Evolutionary conservation across 2,329 filamentous ascomycete genomes (phyloP).

Genomic region (Stromatinia cepivora): DNA sequence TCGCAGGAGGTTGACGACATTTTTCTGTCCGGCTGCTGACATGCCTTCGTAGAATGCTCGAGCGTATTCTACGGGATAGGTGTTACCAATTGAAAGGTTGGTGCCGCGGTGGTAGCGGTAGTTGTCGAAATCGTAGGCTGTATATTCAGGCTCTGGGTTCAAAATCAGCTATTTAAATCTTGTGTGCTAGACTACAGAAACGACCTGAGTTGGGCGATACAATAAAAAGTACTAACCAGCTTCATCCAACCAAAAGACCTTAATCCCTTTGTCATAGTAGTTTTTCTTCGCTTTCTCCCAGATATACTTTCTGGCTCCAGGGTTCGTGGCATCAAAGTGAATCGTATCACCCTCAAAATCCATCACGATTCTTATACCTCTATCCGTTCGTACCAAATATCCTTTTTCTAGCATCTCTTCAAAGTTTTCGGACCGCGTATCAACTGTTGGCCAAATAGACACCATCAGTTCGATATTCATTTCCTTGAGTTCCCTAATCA

Average conservation of each 20-base stretch:
- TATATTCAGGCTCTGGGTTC: constrained; percentile 61
- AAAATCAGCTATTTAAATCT: neutral
- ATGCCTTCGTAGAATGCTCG: constrained; percentile 61
- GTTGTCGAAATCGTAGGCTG: constrained; percentile 64
- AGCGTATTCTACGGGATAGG: constrained; percentile 60
- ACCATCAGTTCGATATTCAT: constrained; percentile 67
- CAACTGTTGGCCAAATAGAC: constrained; percentile 68
- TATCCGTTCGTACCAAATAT: constrained; percentile 59
- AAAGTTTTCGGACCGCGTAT: constrained; percentile 59
- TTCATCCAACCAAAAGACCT: constrained; percentile 68
- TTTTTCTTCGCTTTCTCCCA: constrained; percentile 60
- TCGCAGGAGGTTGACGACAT: constrained; percentile 60
- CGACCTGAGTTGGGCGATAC: neutral
- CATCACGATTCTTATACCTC: constrained; percentile 59
- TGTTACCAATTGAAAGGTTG: constrained; percentile 58
- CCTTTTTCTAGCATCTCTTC: constrained; percentile 61
- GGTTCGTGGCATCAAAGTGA: constrained; percentile 65
- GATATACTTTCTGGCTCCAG: constrained; percentile 56
- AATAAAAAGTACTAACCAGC: constrained; percentile 41
- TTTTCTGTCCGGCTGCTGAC: constrained; percentile 51
- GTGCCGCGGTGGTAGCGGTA: constrained; percentile 60
- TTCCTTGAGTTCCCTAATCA: constrained; percentile 60
- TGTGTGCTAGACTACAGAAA: neutral
- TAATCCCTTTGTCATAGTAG: constrained; percentile 63
- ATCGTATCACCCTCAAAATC: constrained; percentile 59